Evolutionary conservation across 495 filamentous ascomycete species (phyloP).

Genomic region (Podospora anserina): DNA sequence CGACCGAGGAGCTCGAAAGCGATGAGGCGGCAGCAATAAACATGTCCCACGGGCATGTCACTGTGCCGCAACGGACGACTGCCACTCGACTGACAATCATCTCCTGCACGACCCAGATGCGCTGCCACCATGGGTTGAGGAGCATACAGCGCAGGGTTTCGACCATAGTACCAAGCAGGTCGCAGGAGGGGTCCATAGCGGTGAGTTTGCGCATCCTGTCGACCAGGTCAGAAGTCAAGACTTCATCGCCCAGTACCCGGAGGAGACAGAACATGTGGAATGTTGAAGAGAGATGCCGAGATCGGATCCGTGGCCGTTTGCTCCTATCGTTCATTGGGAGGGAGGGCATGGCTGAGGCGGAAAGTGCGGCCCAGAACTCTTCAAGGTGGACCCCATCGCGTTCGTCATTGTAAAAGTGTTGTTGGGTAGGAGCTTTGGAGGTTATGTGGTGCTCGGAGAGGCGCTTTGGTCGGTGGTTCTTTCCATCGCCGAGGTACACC

Average conservation of each 20-base stretch:
- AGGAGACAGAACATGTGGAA: background rate
- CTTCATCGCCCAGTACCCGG: background rate
- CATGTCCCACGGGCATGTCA: conserved; percentile 8
- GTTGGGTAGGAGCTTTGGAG: background rate
- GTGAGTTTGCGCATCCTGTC: background rate
- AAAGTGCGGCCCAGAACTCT: background rate
- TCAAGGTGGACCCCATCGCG: background rate
- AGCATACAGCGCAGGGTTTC: conserved; percentile 9
- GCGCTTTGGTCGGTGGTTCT: conserved; percentile 2
- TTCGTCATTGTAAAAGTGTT: background rate
- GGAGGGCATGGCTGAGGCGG: background rate
- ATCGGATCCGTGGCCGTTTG: background rate
- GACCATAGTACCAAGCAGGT: background rate
- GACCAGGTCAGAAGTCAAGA: background rate
- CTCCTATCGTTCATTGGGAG: background rate
- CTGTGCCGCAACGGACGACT: conserved; percentile 7
- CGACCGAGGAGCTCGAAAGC: background rate
- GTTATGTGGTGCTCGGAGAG: background rate
- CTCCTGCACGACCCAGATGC: conserved; percentile 14
- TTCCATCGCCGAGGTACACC: conserved; percentile 14
- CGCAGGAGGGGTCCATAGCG: background rate
- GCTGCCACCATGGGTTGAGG: conserved; percentile 13
- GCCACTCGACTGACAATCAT: conserved; percentile 2
- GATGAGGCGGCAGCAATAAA: conserved; percentile 5
- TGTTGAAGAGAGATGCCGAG: background rate